These are phyloP conservation scores for Drechslera avenae DNA, from an alignment of 2,329 filamentous ascomycete species.

Conservation along the genomic window DNA sequence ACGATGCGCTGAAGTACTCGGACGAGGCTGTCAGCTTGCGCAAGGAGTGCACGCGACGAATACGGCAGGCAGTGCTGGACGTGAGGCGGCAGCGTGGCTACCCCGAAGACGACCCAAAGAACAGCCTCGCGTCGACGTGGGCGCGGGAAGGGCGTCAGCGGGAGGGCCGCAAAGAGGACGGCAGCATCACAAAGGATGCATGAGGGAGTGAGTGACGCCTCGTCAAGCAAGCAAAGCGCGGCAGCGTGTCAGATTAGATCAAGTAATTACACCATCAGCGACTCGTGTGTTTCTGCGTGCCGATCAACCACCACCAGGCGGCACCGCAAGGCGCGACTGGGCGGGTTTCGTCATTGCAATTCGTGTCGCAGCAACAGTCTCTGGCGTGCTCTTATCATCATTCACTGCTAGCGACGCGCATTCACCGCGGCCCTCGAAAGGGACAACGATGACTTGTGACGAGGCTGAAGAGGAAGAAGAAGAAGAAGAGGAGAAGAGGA, in stretches of 20 bases:
- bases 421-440: slow-evolving; percentile 1
- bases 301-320: slow-evolving; percentile 29
- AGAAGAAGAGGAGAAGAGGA: slow-evolving; percentile 2
- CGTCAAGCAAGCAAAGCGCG: slow-evolving; percentile 10
- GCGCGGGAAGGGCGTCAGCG: slow-evolving; percentile 59
- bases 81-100: slow-evolving; percentile 74
- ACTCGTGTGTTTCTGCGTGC: slow-evolving; percentile 28
- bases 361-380: slow-evolving; percentile 24
- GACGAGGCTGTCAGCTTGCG: slow-evolving; percentile 77
- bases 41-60: slow-evolving; percentile 77
- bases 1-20: slow-evolving; percentile 68
- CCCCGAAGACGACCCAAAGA: slow-evolving; percentile 78
- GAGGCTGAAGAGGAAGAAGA: slow-evolving; percentile 11
- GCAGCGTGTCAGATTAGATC: slow-evolving; percentile 64
- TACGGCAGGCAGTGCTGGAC: slow-evolving; percentile 80
- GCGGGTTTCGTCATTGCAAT: slow-evolving; percentile 30
- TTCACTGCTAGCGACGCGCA: slow-evolving; percentile 32
- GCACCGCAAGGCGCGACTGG: slow-evolving; percentile 8
- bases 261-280: slow-evolving; percentile 62
- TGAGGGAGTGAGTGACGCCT: slow-evolving; percentile 41
- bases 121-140: slow-evolving; percentile 83
- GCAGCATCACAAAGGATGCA: slow-evolving; percentile 64
- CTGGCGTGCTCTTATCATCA: slow-evolving; percentile 46
- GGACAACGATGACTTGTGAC: slow-evolving; percentile 19
- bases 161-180: slow-evolving; percentile 65